Conservation (phyloP, 495 filamentous ascomycete species). For the Aspergillus avenaceus region DNA sequence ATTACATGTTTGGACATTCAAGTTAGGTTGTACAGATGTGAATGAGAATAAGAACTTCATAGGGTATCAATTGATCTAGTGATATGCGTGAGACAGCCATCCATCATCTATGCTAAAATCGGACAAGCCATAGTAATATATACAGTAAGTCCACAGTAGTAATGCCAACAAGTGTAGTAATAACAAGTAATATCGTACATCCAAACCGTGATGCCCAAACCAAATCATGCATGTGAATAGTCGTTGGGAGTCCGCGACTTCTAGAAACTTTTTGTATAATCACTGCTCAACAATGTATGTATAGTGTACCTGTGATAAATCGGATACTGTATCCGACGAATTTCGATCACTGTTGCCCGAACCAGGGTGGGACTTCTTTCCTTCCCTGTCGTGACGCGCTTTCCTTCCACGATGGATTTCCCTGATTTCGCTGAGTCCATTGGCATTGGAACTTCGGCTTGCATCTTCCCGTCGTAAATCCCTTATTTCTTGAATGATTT, state of each 20-base stretch:
- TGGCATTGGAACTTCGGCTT: slow-evolving; percentile 33
- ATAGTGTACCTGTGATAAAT: not conserved
- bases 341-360: slow-evolving; percentile 20
- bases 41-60: too few relatives aligned
- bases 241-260: not conserved
- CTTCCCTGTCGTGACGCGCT: slow-evolving; percentile 28
- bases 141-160: too few relatives aligned
- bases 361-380: slow-evolving; percentile 15
- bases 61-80: too few relatives aligned
- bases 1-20: not conserved
- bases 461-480: slow-evolving; percentile 40
- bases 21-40: too few relatives aligned
- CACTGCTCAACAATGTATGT: not conserved
- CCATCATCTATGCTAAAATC: too few relatives aligned
- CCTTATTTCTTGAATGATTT: slow-evolving; percentile 80
- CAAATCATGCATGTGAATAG: too few relatives aligned
- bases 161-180: too few relatives aligned
- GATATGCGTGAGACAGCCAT: too few relatives aligned
- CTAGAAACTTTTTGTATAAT: not conserved
- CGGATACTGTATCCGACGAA: slow-evolving; percentile 1
- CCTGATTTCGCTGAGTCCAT: slow-evolving; percentile 23
- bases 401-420: slow-evolving; percentile 24
- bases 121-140: too few relatives aligned
- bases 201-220: too few relatives aligned
- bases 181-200: too few relatives aligned